Conservation (phyloP, 495 filamentous ascomycete genomes). For the Letharia columbiana region DNA sequence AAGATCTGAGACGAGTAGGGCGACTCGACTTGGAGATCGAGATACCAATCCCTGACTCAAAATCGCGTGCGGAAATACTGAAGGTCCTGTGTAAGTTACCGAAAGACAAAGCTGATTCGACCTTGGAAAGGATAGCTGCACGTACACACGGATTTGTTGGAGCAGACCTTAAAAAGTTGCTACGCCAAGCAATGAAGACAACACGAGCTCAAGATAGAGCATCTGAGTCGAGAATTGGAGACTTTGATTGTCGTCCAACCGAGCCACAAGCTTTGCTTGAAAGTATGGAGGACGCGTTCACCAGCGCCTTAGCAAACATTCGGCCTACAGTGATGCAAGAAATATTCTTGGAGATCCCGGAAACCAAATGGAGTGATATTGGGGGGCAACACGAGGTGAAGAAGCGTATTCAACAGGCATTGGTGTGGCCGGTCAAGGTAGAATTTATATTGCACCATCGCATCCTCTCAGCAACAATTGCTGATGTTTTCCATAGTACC, state of each 20-base stretch:
- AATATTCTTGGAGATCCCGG: constrained; percentile 79
- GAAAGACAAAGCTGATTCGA: constrained; percentile 18
- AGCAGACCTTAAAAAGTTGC: constrained; percentile 45
- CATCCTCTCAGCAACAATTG: not conserved
- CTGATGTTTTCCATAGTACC: constrained; percentile 35
- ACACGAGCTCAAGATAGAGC: constrained; percentile 36
- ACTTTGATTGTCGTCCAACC: constrained; percentile 10
- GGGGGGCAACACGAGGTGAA: constrained; percentile 82
- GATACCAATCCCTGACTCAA: constrained; percentile 67
- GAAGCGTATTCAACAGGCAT: constrained; percentile 51
- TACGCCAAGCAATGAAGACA: constrained; percentile 38
- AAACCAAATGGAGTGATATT: constrained; percentile 81
- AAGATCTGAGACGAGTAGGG: constrained; percentile 55
- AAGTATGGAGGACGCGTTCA: constrained; percentile 43
- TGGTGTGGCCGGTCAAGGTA: constrained; percentile 61
- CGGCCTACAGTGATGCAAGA: constrained; percentile 85
- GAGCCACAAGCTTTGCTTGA: constrained; percentile 22
- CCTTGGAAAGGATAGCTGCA: constrained; percentile 42
- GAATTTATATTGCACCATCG: not conserved
- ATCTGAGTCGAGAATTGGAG: constrained; percentile 12
- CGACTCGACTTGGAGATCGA: constrained; percentile 66
- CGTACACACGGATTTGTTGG: constrained; percentile 64
- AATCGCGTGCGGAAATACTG: constrained; percentile 69
- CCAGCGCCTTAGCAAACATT: constrained; percentile 46
- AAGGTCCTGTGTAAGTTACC: constrained; percentile 32